Evolutionary conservation across 2,329 filamentous ascomycete species (phyloP), one percentile per base, ranked within the genome.

Genomic region (Xylariomycetidae sp.): DNA sequence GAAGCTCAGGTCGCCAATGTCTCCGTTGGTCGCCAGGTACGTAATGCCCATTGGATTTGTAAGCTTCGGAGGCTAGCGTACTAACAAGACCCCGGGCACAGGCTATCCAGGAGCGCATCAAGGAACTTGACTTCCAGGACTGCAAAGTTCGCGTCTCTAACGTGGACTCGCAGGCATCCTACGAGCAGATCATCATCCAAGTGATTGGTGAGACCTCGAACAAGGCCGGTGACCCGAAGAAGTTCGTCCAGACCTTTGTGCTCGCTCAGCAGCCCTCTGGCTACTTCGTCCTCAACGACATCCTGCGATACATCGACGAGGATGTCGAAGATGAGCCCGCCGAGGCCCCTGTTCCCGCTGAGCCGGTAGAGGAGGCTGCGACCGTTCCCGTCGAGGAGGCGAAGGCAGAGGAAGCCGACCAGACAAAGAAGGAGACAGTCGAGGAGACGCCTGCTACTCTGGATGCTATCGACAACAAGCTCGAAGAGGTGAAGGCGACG

Each of bases 71-170:
- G 12, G 8, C 25, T 25, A 15, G 12, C 12, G 4, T 29, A 32
- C 40, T 46, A 36, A 44, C 3, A 19, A 18, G 13, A 16, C 17
- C 31, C 24, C 15, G 14, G 14, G 8, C 15, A 16, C 45, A 95
- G 87, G 79, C 79, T 34, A 98, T 98, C 63, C 85, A 90, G 62
- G 87, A 95, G 51, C 87, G 88, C 57, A 95, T 98, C 65, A 88
- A 88, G 68, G 71, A 82, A 46, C 81, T 96, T 45, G 85, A 93
- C 49, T 94, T 94, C 71, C 85, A 95, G 60, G 88, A 96, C 62
- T 93, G 86, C 78, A 98, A 98, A 70, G 90, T 98, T 54, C 87
- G 92, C 58, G 85, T 98, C 50, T 85, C 90, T 61, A 98, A 98
- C 56, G 92, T 98, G 54, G 92, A 98, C 64, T 90, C 89, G 13